Evolutionary conservation across 108 stramenopile genomes (phyloP).

Genomic region (Mayamaea pseudoterrestris): DNA sequence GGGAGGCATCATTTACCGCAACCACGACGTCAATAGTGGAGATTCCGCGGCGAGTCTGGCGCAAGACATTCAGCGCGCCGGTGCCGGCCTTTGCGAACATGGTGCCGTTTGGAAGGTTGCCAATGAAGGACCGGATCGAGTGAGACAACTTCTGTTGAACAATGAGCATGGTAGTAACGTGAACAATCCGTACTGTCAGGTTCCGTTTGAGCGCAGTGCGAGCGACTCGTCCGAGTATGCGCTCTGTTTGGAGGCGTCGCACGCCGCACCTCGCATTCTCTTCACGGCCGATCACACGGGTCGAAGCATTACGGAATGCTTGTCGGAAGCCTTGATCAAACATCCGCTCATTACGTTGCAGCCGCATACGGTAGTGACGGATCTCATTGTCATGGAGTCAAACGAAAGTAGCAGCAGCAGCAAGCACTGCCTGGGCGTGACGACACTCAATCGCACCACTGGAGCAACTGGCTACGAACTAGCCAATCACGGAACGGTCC

Average conservation of each 20-base stretch:
- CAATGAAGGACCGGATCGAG: conserved; percentile 73
- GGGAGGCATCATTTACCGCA: conserved; percentile 91
- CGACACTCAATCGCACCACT: conserved; percentile 30
- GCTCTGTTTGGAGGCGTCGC: conserved; percentile 73
- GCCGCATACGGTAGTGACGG: conserved; percentile 72
- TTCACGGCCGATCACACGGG: conserved; percentile 88
- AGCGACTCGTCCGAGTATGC: conserved; percentile 17
- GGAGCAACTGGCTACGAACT: conserved; percentile 22
- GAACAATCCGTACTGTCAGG: conserved; percentile 41
- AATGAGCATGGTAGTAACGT: conserved; percentile 8
- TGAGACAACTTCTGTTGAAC: conserved; percentile 65
- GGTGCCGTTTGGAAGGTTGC: conserved; percentile 81
- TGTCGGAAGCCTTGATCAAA: conserved; percentile 54
- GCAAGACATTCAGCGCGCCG: conserved; percentile 70
- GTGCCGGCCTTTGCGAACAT: conserved; percentile 77
- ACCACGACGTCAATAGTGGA: conserved; percentile 33
- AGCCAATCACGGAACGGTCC: conserved; percentile 62
- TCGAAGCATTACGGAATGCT: conserved; percentile 73
- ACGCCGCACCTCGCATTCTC: conserved; percentile 83
- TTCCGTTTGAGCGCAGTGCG: conserved; percentile 72
- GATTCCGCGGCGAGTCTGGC: conserved; percentile 67
- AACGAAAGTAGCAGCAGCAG: no score
- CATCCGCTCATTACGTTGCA: conserved; percentile 82
- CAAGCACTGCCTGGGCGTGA: conserved; percentile 29
- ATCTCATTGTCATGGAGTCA: conserved; percentile 48